Conservation (phyloP, 1,284 basidiomycete genomes). For the Sanghuangporus sanghuang region DNA sequence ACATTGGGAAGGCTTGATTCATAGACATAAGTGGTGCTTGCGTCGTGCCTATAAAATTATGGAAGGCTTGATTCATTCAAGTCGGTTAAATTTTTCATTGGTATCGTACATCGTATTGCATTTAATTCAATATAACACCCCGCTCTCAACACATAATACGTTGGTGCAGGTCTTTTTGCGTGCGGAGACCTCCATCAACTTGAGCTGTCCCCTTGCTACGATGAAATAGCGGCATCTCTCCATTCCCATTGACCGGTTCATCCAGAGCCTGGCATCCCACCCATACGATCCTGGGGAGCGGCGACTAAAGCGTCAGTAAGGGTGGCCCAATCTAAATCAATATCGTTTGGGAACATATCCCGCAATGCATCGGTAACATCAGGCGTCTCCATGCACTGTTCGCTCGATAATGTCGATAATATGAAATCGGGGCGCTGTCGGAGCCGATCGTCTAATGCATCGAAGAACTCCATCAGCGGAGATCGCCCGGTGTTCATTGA, state of each 20-base stretch:
- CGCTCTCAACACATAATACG: too few species aligned
- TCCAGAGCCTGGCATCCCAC: not conserved
- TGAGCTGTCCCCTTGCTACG: too few species aligned
- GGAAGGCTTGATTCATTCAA: too few species aligned
- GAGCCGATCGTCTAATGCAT: not conserved
- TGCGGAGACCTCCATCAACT: too few species aligned
- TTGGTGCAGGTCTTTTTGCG: too few species aligned
- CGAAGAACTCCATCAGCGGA: not conserved
- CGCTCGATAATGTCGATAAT: not conserved
- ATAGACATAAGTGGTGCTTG: too few species aligned
- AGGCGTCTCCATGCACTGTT: too few species aligned
- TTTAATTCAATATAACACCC: too few species aligned
- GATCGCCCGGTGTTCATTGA: not conserved
- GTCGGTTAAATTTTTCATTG: too few species aligned
- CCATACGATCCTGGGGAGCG: not conserved
- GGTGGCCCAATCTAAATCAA: not conserved
- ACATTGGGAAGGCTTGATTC: too few species aligned
- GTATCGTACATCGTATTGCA: too few species aligned
- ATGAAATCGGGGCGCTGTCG: not conserved
- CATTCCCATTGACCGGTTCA: not conserved
- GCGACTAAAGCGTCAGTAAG: not conserved
- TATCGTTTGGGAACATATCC: not conserved
- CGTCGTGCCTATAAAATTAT: too few species aligned
- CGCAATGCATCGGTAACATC: not conserved
- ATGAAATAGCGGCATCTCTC: not conserved